Evolutionary conservation across 2,329 filamentous ascomycete genomes (phyloP), one percentile per base, ranked within the genome.

Genomic region (Penicillium vulpinum): DNA sequence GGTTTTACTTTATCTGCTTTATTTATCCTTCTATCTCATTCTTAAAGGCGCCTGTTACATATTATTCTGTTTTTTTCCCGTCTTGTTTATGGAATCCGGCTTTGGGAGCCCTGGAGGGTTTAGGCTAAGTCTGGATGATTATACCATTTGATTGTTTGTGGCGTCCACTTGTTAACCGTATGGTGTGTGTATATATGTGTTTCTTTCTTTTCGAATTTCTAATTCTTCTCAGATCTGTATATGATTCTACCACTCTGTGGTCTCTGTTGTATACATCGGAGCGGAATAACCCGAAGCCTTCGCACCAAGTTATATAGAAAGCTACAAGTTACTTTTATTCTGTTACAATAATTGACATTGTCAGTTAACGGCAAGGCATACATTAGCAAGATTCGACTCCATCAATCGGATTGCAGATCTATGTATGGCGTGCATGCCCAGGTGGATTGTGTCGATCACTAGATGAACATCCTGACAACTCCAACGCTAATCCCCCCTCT

Each of bases 31-130:
- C 45, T 62, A 44, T 56, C 29, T 21, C 47, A 58, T 62, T 60
- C 57, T 54, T 62, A 62, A 54, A 44, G 63, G 67, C 64, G 65
- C 58, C 49, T 60, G 63, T 60, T 65, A 65, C 65, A 64, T 67
- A 61, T 59, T 65, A 63, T 40, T 16, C 9, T 13, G n/a, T 54
- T 31, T 11, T 43, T 54, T 22, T 33, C 24, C 11, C 29, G 29
- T 28, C 33, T 24, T 51, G 26, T 43, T 46, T 52, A 51, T 36
- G 54, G 21, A 52, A 52, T 46, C 48, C 48, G 40, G 48, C 53
- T 40, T 50, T 31, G 44, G 44, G 44, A 24, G 44, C 44, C 44
- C 44, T 46, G 44, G 36, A 54, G 51, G 51, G 45, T 26, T 28
- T 52, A 56, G 48, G 54, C 28, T 46, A 41, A 54, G 44, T 49